A percentile compares a stretch with the other conserved stretches of the same genome.
These are phyloP conservation scores for Tetracladium setigerum DNA, from an alignment of 495 filamentous ascomycete genomes.

Conservation along the genomic window DNA sequence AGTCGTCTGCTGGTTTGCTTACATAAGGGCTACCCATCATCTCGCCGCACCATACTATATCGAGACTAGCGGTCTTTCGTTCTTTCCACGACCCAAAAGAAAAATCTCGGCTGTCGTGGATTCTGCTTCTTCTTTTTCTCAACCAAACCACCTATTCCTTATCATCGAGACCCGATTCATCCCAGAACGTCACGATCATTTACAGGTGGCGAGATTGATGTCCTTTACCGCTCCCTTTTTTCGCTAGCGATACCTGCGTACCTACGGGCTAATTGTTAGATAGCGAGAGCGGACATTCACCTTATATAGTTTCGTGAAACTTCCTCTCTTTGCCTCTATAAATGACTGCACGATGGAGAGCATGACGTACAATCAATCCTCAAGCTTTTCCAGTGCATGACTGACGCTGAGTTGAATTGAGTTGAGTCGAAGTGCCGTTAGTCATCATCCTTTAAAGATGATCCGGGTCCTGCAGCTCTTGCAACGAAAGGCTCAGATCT, in stretches of 20 bases:
- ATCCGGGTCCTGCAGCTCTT: too few relatives aligned
- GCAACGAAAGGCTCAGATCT: too few relatives aligned
- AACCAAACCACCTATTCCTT: conserved; percentile 23
- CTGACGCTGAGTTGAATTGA: too few relatives aligned
- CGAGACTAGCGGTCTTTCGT: neutral
- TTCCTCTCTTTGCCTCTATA: too few relatives aligned
- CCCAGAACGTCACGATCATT: conserved; percentile 25
- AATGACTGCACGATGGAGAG: too few relatives aligned
- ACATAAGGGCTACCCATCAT: neutral
- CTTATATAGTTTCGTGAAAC: too few relatives aligned
- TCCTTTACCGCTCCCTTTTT: conserved; percentile 21
- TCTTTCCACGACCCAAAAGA: neutral
- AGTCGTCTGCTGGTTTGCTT: neutral
- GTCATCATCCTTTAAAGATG: too few relatives aligned
- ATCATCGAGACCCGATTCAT: conserved; percentile 24
- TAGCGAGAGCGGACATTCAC: conserved; percentile 20
- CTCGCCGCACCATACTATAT: neutral
- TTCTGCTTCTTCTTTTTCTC: conserved; percentile 2
- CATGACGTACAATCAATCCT: too few relatives aligned
- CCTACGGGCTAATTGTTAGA: conserved; percentile 25
- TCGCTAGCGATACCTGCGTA: conserved; percentile 26
- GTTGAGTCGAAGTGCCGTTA: too few relatives aligned
- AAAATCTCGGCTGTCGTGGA: neutral
- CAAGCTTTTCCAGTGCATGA: too few relatives aligned
- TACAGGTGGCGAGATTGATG: conserved; percentile 21